These are phyloP conservation scores for Nymphaea colorata DNA, from an alignment of 164 flowering plant species.

Conservation along the genomic window DNA sequence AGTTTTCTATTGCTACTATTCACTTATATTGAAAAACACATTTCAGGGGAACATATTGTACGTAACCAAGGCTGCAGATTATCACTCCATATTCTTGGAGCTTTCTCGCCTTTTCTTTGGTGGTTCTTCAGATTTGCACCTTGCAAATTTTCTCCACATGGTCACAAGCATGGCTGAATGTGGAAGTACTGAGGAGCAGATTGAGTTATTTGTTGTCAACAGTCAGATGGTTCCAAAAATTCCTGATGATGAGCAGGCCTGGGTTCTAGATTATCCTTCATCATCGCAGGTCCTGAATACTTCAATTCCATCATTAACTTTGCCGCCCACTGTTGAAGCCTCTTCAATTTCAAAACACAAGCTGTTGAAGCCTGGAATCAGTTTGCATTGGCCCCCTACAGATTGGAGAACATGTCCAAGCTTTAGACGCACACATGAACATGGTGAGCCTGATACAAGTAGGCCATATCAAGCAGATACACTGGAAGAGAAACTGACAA, in stretches of 20 bases:
- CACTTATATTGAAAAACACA: background rate
- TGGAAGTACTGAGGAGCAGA: slow-evolving; percentile 64
- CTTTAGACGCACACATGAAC: background rate
- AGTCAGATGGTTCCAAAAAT: slow-evolving; percentile 69
- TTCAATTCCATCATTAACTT: slow-evolving; percentile 5
- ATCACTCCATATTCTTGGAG: slow-evolving; percentile 74
- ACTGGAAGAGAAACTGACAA: slow-evolving; percentile 2
- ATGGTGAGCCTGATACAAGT: background rate
- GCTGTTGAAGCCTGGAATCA: slow-evolving; percentile 14
- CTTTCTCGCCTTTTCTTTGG: slow-evolving; percentile 56
- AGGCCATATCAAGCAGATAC: background rate
- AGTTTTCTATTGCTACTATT: too few relatives aligned
- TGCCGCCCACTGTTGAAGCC: slow-evolving; percentile 8
- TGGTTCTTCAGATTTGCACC: slow-evolving; percentile 49
- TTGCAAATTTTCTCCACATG: slow-evolving; percentile 97
- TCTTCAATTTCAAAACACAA: slow-evolving; percentile 15
- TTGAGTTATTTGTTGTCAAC: slow-evolving; percentile 54
- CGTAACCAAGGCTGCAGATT: slow-evolving; percentile 41
- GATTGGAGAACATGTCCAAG: slow-evolving; percentile 38
- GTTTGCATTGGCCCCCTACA: slow-evolving; percentile 59
- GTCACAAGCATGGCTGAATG: slow-evolving; percentile 78
- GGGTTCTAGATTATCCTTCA: slow-evolving; percentile 40
- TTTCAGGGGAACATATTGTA: slow-evolving; percentile 62
- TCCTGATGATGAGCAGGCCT: slow-evolving; percentile 54
- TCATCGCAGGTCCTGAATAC: slow-evolving; percentile 8